Conservation (phyloP, 495 filamentous ascomycete genomes). For the Neurospora hispaniola region DNA sequence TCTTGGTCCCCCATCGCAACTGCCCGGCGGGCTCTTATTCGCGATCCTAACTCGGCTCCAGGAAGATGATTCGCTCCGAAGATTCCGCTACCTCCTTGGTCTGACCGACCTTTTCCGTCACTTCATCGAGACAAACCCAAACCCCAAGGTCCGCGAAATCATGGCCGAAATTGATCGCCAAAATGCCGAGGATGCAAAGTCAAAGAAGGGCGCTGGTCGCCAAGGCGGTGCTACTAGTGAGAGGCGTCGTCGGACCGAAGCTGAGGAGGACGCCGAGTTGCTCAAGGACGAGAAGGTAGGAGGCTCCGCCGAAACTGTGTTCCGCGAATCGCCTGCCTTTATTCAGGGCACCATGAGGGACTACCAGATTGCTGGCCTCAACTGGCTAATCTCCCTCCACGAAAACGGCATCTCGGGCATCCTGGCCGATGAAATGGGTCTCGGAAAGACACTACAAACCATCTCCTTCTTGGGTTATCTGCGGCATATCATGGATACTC, state of each 20-base stretch:
- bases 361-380: constrained; percentile 88
- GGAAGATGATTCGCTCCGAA: constrained; percentile 91
- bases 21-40: not conserved
- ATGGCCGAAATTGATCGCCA: constrained; percentile 89
- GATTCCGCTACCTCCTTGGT: constrained; percentile 92
- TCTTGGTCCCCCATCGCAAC: not conserved
- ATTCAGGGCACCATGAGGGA: constrained; percentile 88
- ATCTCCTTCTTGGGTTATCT: constrained; percentile 87
- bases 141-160: constrained; percentile 81
- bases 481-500: constrained; percentile 75
- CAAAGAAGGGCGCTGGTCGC: constrained; percentile 62
- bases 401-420: constrained; percentile 99
- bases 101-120: constrained; percentile 97
- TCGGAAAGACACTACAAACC: constrained; percentile 91
- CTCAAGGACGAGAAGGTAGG: constrained; percentile 83
- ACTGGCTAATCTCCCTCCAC: constrained; percentile 97
- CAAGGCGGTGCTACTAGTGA: constrained; percentile 77
- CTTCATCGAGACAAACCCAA: constrained; percentile 96
- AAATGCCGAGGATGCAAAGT: constrained; percentile 64
- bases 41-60: constrained; percentile 25
- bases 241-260: constrained; percentile 79
- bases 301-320: constrained; percentile 75
- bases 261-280: constrained; percentile 95
- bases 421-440: constrained; percentile 92
- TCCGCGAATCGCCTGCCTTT: constrained; percentile 83